A percentile compares a stretch with the other conserved stretches of the same genome.
Conservation (phyloP, 352 stramenopile genomes). For the Phytophthora cajani region DNA sequence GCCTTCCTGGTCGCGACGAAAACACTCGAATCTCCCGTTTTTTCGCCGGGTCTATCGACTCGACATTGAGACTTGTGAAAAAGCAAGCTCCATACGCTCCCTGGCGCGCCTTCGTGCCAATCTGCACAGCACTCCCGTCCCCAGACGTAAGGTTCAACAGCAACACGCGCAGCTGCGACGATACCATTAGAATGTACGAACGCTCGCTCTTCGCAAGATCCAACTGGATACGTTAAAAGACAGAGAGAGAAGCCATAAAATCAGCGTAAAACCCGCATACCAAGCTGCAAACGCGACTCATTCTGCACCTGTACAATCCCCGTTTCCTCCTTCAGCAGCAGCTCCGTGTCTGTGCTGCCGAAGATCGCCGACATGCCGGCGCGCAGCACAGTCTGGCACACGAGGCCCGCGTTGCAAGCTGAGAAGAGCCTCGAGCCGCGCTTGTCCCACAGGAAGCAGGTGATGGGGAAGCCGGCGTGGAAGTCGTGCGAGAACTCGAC, state of each 20-base stretch:
- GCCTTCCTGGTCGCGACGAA: slow-evolving; percentile 78
- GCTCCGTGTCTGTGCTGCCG: slow-evolving; percentile 79
- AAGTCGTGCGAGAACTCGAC: slow-evolving; percentile 90
- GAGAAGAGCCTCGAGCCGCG: slow-evolving; percentile 77
- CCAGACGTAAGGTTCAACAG: slow-evolving; percentile 77
- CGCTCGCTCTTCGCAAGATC: slow-evolving; percentile 62
- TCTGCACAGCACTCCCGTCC: slow-evolving; percentile 78
- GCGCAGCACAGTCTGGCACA: slow-evolving; percentile 79
- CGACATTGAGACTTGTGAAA: slow-evolving; percentile 64
- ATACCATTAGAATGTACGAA: slow-evolving; percentile 82
- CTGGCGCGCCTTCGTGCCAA: slow-evolving; percentile 84
- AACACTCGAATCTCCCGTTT: slow-evolving; percentile 79
- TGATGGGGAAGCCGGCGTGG: slow-evolving; percentile 80
- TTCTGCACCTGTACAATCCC: slow-evolving; percentile 72
- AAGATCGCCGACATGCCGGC: slow-evolving; percentile 87
- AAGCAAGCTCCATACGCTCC: slow-evolving; percentile 87
- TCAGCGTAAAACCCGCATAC: neutral
- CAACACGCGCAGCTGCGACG: slow-evolving; percentile 81
- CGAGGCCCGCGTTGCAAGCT: slow-evolving; percentile 78
- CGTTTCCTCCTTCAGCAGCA: slow-evolving; percentile 87
- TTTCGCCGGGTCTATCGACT: slow-evolving; percentile 66
- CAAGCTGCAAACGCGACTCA: neutral
- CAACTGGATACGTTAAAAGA: slow-evolving; percentile 43
- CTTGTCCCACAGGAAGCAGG: slow-evolving; percentile 84
- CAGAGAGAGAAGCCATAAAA: neutral